These are phyloP conservation scores for Adansonia madagascariensis DNA, from an alignment of 441 rosid genomes.

Conservation along the genomic window DNA sequence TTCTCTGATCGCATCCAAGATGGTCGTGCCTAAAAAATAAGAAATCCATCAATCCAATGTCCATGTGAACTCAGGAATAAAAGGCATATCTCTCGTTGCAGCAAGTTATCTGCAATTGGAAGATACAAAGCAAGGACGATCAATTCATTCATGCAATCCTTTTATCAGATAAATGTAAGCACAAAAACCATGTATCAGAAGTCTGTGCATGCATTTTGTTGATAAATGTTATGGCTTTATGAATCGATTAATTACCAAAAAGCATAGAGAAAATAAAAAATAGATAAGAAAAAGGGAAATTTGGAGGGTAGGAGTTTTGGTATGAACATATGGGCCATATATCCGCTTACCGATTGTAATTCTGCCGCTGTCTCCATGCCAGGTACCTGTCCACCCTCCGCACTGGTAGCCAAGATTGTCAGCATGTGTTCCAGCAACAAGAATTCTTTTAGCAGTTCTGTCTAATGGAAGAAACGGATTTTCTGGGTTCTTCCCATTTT, in stretches of 20 bases:
- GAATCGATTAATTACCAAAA: neutral
- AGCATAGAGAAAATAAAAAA: neutral
- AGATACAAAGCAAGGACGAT: neutral
- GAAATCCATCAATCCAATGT: constrained; percentile 22
- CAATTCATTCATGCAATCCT: neutral
- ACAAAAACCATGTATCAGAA: neutral
- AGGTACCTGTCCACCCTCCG: constrained; percentile 86
- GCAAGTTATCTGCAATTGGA: constrained; percentile 13
- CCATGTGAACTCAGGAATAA: neutral
- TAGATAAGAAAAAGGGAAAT: neutral
- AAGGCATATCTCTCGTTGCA: neutral
- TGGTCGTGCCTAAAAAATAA: constrained; percentile 66
- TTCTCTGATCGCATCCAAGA: constrained; percentile 73
- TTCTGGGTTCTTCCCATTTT: constrained; percentile 67
- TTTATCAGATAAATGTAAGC: neutral
- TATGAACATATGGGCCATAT: neutral
- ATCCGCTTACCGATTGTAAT: constrained; percentile 71
- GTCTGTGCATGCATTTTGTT: constrained; percentile 11
- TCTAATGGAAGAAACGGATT: constrained; percentile 74
- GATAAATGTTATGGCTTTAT: constrained; percentile 7
- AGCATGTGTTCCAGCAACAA: constrained; percentile 80
- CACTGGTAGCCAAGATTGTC: constrained; percentile 91
- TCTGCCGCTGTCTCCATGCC: constrained; percentile 72
- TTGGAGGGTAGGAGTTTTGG: neutral
- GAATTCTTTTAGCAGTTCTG: constrained; percentile 63